Evolutionary conservation across 1,284 basidiomycete species (phyloP).

Genomic region (Xanthoconium separans): DNA sequence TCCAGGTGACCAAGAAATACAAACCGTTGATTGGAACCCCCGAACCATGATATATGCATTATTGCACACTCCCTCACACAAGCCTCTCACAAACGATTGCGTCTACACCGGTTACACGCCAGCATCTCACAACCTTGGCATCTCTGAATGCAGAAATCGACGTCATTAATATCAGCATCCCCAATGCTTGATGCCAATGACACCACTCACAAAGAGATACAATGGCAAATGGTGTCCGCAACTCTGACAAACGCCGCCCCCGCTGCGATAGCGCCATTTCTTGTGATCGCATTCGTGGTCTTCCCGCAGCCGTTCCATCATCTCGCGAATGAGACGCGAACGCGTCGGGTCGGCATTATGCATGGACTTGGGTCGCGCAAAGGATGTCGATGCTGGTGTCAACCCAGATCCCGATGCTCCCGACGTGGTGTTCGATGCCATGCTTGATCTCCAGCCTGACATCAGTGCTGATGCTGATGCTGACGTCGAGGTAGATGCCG

Average conservation of each 20-base stretch:
- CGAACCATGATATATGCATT: not conserved
- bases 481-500: not conserved
- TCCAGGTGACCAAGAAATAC: not conserved
- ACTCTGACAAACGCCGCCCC: slow-evolving; percentile 34
- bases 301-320: slow-evolving; percentile 34
- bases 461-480: not conserved
- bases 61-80: not conserved
- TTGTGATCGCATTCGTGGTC: slow-evolving; percentile 39
- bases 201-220: slow-evolving; percentile 38
- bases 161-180: not conserved
- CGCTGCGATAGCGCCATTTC: slow-evolving; percentile 29
- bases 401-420: too few species aligned
- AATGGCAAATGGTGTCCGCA: slow-evolving; percentile 30
- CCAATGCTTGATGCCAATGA: not conserved
- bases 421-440: too few species aligned
- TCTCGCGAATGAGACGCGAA: slow-evolving; percentile 28
- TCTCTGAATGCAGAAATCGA: slow-evolving; percentile 21
- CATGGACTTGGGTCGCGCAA: not conserved
- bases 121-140: slow-evolving; percentile 34
- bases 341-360: slow-evolving; percentile 1
- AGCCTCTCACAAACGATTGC: slow-evolving; percentile 1
- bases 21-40: not conserved
- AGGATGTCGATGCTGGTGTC: not conserved
- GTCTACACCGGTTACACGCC: slow-evolving; percentile 5
- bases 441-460: not conserved